Base-by-base conservation (phyloP, 371 early-diverging fungal genomes). In the Mortierella sp. region DNA sequence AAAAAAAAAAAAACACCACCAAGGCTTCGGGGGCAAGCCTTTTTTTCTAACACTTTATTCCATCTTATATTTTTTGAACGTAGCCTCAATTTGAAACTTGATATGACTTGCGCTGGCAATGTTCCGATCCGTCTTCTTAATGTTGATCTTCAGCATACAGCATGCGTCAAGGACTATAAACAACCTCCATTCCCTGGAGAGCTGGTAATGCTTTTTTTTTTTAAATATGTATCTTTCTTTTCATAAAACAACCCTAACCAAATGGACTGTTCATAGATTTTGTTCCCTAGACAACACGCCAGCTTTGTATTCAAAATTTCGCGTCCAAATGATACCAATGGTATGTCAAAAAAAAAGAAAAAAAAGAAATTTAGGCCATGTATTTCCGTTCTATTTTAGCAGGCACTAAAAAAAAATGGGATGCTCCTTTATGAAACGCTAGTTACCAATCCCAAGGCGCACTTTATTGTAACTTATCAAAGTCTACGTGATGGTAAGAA, bases 251-350 rank as follows among this genome's bases (percentile, higher is more conserved):
- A n/a, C n/a, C n/a, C n/a, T 37, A 37, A 37, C 37, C 37, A 37
- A 9, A 3, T n/a, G n/a, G 37, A 9, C 9, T 37, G 37, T 53
- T 3, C 25, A 30, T 60, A 89, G 88, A 90, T 85, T 6, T 55
- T 90, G 4, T 89, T 90, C 66, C 89, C 89, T n/a, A 82, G 84
- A 47, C 90, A 89, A 64, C 82, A 84, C 0, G 85, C 89, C 0
- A 85, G 87, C 4, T 90, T 89, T 81, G 84, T 90, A 21, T 90
- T 89, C 60, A 90, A 86, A 65, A 69, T 90, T n/a, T 75, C 86
- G 6, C 87, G 86, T 50, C 82, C 83, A 59, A 64, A 66, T 48
- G 74, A 72, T 56, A 60, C 28, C 0, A 60, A 63, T 50, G 74
- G 74, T 67, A 66, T n/a, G n/a, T n/a, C n/a, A n/a, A n/a, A n/a